Conservation (phyloP, 2,329 filamentous ascomycete genomes). For the Diaporthe eres region DNA sequence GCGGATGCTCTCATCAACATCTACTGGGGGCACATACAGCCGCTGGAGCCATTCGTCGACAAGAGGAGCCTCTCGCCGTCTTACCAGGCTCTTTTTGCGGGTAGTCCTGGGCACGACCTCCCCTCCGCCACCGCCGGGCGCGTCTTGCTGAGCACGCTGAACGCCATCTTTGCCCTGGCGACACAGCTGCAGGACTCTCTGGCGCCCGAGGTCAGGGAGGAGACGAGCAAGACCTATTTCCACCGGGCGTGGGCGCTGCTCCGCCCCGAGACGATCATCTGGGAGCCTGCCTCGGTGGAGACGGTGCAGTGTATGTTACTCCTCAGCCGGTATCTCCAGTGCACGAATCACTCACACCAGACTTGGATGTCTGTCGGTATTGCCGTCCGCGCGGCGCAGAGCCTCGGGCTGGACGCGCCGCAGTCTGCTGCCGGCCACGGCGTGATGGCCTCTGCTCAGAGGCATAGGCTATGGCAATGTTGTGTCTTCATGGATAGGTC, state of each 20-base stretch:
- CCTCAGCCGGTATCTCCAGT: constrained; percentile 64
- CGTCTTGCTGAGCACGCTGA: constrained; percentile 60
- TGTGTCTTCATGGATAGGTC: constrained; percentile 28
- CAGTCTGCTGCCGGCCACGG: constrained; percentile 50
- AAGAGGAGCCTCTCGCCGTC: constrained; percentile 52
- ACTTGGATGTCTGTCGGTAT: constrained; percentile 65
- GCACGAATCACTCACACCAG: constrained; percentile 61
- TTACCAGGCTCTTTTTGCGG: constrained; percentile 58
- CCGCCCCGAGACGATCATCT: constrained; percentile 54
- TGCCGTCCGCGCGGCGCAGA: constrained; percentile 62
- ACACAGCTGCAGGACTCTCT: constrained; percentile 59
- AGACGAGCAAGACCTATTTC: constrained; percentile 58
- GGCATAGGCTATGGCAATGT: constrained; percentile 12
- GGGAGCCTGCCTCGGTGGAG: constrained; percentile 58
- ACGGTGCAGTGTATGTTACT: constrained; percentile 62
- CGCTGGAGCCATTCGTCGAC: constrained; percentile 62
- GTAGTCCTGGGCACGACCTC: constrained; percentile 53
- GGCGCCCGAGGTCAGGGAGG: constrained; percentile 55
- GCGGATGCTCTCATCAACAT: constrained; percentile 60
- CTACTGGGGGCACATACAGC: constrained; percentile 63
- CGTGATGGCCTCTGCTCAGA: not conserved
- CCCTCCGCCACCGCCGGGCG: constrained; percentile 38
- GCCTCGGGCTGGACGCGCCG: constrained; percentile 59
- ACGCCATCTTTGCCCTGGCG: constrained; percentile 62
- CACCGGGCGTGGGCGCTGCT: constrained; percentile 58